Evolutionary conservation across 352 stramenopile genomes (phyloP).

Genomic region (Lagenidium sp.): DNA sequence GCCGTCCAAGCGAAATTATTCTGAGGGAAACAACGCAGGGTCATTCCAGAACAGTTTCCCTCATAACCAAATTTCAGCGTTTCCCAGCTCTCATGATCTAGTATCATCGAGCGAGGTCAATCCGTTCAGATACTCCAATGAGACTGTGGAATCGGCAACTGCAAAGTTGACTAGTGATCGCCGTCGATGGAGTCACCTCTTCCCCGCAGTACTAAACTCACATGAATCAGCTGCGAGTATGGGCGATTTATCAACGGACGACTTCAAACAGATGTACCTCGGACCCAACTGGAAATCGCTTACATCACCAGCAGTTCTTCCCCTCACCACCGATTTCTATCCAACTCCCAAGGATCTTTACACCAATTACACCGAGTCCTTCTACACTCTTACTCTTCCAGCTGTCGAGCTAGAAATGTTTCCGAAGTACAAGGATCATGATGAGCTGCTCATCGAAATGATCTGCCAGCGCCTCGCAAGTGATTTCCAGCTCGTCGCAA

Average conservation of each 20-base stretch:
- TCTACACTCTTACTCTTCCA: constrained; percentile 70
- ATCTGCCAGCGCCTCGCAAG: constrained; percentile 67
- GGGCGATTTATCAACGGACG: neutral
- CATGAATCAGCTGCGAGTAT: constrained; percentile 1
- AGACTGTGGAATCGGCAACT: constrained; percentile 18
- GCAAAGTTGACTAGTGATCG: constrained; percentile 75
- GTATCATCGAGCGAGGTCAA: constrained; percentile 22
- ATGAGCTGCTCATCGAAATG: constrained; percentile 74
- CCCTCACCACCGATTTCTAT: constrained; percentile 86
- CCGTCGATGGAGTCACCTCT: constrained; percentile 94
- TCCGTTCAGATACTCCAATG: constrained; percentile 38
- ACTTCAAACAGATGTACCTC: constrained; percentile 31
- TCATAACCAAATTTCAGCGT: too few species aligned
- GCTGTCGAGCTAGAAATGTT: constrained; percentile 36
- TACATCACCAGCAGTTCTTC: constrained; percentile 91
- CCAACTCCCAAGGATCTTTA: constrained; percentile 60
- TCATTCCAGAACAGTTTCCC: too few species aligned
- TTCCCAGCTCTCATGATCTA: too few species aligned
- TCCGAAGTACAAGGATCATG: constrained; percentile 48
- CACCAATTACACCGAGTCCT: constrained; percentile 63
- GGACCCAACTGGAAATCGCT: constrained; percentile 97
- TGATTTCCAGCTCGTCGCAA: constrained; percentile 70
- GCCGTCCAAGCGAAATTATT: constrained; percentile 1
- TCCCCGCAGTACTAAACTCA: constrained; percentile 49
- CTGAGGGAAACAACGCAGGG: too few species aligned